Conservation (phyloP, 805 yeast genomes). For the Saccharomyces jurei region DNA sequence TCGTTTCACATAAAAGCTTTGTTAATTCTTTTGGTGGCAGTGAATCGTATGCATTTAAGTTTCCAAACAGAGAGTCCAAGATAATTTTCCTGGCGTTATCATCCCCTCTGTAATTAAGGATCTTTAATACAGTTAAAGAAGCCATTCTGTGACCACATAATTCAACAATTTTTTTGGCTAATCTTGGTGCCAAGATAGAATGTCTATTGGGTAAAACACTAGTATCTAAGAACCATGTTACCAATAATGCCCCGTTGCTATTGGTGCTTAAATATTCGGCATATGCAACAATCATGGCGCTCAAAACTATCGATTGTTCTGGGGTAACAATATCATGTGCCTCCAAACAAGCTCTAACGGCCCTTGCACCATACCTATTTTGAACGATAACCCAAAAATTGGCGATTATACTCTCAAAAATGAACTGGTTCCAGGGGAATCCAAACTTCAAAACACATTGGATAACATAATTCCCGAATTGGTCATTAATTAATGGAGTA, state of each 20-base stretch:
- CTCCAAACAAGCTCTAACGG: conserved; percentile 88
- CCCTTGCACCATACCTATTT: conserved; percentile 91
- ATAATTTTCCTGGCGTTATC: conserved; percentile 51
- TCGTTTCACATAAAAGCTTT: conserved; percentile 54
- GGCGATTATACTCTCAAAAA: conserved; percentile 72
- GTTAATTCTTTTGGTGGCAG: conserved; percentile 42
- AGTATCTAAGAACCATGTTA: conserved; percentile 93
- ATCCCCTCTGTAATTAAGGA: conserved; percentile 63
- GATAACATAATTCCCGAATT: conserved; percentile 91
- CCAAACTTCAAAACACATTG: conserved; percentile 92
- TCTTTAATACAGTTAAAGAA: conserved; percentile 69
- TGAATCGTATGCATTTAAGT: conserved; percentile 26
- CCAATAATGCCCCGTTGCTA: conserved; percentile 77
- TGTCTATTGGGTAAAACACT: conserved; percentile 60
- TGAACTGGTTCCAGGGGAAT: conserved; percentile 79
- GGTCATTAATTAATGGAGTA: conserved; percentile 83
- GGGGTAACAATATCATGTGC: conserved; percentile 51
- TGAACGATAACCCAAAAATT: conserved; percentile 74
- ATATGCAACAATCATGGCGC: conserved; percentile 69
- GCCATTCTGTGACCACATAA: conserved; percentile 80
- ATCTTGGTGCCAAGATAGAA: conserved; percentile 51
- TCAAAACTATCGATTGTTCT: conserved; percentile 64
- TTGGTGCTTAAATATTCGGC: conserved; percentile 74
- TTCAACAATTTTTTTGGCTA: conserved; percentile 52
- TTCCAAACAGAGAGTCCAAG: conserved; percentile 59